Base-by-base conservation (phyloP, 805 yeast species). In the Myxozyma neotropica region DNA sequence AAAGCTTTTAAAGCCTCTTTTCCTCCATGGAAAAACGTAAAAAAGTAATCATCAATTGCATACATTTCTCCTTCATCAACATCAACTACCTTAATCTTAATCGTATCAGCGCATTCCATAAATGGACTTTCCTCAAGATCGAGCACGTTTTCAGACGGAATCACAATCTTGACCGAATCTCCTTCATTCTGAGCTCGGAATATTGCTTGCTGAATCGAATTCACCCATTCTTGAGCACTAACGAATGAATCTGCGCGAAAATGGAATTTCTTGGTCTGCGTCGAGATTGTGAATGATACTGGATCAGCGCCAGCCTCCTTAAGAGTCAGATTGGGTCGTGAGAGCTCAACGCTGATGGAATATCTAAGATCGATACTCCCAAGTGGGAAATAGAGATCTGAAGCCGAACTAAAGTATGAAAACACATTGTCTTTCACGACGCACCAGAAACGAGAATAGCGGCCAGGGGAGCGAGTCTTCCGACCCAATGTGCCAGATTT, bases 351-450 rank as follows among this genome's bases (percentile, higher is more conserved):
- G 38, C 80, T 74, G 7, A 81, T 69, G 2, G 92, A 89, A 8
- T 80, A 77, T 45, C 83, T 77, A 61, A 93, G 75, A 71, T 90
- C 94, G 38, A 93, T 83, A 0, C 89, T 86, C 38, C 88, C 74
- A 7, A 78, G 76, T 0, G 98, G 97, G 74, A 90, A 91, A 72
- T 91, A 90, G n/a, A 87, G 74, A 59, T 91, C 96, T 0, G 89
- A 84, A 1, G 96, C 81, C 6, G 81, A 82, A 7, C 81, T 75
- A 71, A 87, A 91, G 39, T 89, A 78, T 2, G 89, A 80, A 17
- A 93, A 77, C 0, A 90, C 81, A 47, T 84, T 84, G 39, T 84
- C 84, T 64, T 87, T 78, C 59, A 93, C 75, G 0, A 90, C 82
- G 5, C 90, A 90, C 97, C 97, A 93, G 70, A 80, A 86, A 48